These are phyloP conservation scores for Aspergillus asperescens DNA, from an alignment of 495 filamentous ascomycete species.

Conservation along the genomic window DNA sequence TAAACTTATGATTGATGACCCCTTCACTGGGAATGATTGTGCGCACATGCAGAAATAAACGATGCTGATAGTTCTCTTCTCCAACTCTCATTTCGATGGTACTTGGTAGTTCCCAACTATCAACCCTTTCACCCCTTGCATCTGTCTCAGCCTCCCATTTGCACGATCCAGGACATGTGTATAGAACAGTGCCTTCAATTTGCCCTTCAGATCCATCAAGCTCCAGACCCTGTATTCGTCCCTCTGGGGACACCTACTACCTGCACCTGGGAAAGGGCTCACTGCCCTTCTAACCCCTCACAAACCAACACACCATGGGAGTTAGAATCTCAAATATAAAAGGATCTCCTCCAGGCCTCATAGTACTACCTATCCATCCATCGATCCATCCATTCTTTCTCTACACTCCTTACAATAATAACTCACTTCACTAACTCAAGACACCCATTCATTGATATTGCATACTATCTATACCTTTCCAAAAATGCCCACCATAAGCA, in stretches of 20 bases:
- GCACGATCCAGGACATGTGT: not conserved
- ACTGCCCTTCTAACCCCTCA: not conserved
- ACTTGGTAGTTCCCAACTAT: not conserved
- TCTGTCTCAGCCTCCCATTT: not conserved
- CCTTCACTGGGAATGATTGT: not conserved
- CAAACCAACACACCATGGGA: not conserved
- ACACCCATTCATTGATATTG: slow-evolving; percentile 19
- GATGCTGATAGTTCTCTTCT: not conserved
- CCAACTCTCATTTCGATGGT: not conserved
- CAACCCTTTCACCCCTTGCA: not conserved
- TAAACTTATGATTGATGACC: not conserved
- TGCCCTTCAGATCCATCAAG: not conserved
- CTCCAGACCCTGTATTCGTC: not conserved
- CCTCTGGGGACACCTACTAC: not conserved
- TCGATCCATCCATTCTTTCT: not conserved
- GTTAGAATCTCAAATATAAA: too few species aligned
- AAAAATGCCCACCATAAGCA: not conserved
- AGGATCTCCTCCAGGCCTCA: too few species aligned
- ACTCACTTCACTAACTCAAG: slow-evolving; percentile 7
- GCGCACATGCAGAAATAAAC: not conserved
- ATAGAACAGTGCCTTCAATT: not conserved
- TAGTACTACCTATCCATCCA: not conserved
- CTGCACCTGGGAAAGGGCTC: not conserved
- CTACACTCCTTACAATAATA: not conserved
- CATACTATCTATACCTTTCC: not conserved